Percentiles rank a stretch among this genome's conserved stretches.
These are phyloP conservation scores for Staphylotrichum tortipilum DNA, from an alignment of 495 filamentous ascomycete genomes.

Conservation along the genomic window DNA sequence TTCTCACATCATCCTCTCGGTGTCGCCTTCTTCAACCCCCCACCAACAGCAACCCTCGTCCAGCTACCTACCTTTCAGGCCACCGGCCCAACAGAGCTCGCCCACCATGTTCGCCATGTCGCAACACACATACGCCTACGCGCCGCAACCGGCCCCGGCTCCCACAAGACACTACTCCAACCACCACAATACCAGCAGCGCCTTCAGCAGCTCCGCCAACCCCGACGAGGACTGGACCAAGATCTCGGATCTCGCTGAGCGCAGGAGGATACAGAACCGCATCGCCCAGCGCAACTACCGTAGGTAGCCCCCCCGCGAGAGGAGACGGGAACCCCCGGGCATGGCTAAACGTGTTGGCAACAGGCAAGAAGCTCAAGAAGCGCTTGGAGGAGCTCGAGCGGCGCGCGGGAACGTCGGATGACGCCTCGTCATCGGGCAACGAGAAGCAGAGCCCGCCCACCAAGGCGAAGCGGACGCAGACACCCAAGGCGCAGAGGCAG, in stretches of 20 bases:
- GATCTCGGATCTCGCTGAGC: slow-evolving; percentile 93
- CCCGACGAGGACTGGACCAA: slow-evolving; percentile 99
- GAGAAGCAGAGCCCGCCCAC: slow-evolving; percentile 43
- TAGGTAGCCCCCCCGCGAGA: slow-evolving; percentile 43
- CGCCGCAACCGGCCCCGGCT: slow-evolving; percentile 25
- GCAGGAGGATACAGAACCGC: slow-evolving; percentile 90
- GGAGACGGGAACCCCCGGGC: background rate
- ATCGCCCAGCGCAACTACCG: slow-evolving; percentile 98
- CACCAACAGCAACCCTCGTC: too few species aligned
- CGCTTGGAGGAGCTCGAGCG: slow-evolving; percentile 93
- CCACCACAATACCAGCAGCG: slow-evolving; percentile 77
- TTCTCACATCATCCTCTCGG: slow-evolving; percentile 8
- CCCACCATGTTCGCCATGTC: slow-evolving; percentile 37
- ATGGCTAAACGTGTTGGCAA: slow-evolving; percentile 9
- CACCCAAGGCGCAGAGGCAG: slow-evolving; percentile 31
- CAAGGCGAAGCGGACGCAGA: slow-evolving; percentile 32
- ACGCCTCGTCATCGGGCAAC: slow-evolving; percentile 44
- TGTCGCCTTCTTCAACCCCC: background rate
- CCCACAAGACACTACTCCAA: slow-evolving; percentile 53
- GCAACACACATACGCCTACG: slow-evolving; percentile 37
- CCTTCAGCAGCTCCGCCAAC: slow-evolving; percentile 93
- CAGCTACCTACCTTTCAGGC: background rate
- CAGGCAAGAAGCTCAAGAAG: slow-evolving; percentile 98
- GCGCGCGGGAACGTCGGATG: slow-evolving; percentile 75
- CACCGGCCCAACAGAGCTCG: background rate